A percentile compares a stretch with the other conserved stretches of the same genome.
phyloP scores from a whole-genome alignment of 1,284 basidiomycete species.

The Uromyces viciae-fabae region DNA sequence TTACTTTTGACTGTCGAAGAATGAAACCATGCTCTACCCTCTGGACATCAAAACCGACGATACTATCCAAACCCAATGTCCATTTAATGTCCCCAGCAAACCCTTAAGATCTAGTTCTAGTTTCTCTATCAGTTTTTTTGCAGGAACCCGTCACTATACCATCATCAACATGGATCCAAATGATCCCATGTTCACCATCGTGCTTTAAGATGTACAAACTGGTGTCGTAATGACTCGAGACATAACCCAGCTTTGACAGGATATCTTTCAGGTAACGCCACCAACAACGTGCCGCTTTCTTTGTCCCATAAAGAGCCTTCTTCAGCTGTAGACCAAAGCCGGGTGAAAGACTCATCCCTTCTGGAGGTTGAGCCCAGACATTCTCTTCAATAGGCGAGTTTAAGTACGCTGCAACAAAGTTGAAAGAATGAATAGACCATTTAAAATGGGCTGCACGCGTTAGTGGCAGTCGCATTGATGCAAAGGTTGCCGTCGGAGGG shows the following conservation, averaged over 20 bases:
- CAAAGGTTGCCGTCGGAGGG: neutral
- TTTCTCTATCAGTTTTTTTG: neutral
- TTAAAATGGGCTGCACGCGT: neutral
- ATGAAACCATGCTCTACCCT: neutral
- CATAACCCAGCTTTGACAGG: neutral
- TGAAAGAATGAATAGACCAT: slow-evolving; percentile 2
- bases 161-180: neutral
- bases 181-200: neutral
- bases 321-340: no score
- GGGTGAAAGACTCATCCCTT: slow-evolving; percentile 9
- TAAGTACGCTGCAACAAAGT: slow-evolving; percentile 10
- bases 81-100: neutral
- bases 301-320: neutral
- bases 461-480: neutral
- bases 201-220: neutral
- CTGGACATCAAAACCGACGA: neutral
- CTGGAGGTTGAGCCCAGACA: neutral
- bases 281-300: neutral
- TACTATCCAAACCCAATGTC: neutral
- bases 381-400: slow-evolving; percentile 15
- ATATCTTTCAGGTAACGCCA: neutral
- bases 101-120: neutral
- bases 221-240: neutral
- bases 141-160: neutral
- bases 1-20: neutral